phyloP scores from a whole-genome alignment of 805 yeast genomes.

The Metschnikowia borealis region DNA sequence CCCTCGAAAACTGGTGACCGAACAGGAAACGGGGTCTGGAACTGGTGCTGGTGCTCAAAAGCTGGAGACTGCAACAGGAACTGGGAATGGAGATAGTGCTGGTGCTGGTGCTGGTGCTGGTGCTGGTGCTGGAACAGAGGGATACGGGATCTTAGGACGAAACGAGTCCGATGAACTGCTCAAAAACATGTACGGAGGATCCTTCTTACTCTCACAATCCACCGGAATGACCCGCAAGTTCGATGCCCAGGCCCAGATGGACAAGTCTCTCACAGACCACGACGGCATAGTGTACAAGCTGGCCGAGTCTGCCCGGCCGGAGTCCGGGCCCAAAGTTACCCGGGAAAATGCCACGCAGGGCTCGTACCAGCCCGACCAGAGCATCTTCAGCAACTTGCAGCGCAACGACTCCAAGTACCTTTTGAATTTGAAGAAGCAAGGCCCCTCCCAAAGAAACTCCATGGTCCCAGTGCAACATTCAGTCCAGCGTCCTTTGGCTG shows the following conservation, averaged over 20 bases:
- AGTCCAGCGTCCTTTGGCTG: conserved; percentile 1
- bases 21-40: too few species aligned
- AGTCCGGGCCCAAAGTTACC: conserved; percentile 30
- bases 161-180: conserved; percentile 24
- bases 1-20: too few species aligned
- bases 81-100: neutral
- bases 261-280: conserved; percentile 3
- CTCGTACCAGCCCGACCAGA: conserved; percentile 41
- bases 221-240: conserved; percentile 39
- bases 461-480: neutral
- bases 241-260: conserved; percentile 7
- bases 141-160: conserved; percentile 16
- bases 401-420: conserved; percentile 36
- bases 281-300: conserved; percentile 4
- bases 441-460: neutral
- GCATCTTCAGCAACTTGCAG: conserved; percentile 39
- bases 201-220: conserved; percentile 39
- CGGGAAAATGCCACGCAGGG: conserved; percentile 29
- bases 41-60: neutral
- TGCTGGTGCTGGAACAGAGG: neutral
- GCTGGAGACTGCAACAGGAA: neutral
- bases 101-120: too few species aligned
- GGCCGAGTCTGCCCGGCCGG: conserved; percentile 4
- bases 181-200: conserved; percentile 39
- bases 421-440: conserved; percentile 21